Conservation (phyloP, 192 early-diverging fungal species). For the Backusella luteola region DNA sequence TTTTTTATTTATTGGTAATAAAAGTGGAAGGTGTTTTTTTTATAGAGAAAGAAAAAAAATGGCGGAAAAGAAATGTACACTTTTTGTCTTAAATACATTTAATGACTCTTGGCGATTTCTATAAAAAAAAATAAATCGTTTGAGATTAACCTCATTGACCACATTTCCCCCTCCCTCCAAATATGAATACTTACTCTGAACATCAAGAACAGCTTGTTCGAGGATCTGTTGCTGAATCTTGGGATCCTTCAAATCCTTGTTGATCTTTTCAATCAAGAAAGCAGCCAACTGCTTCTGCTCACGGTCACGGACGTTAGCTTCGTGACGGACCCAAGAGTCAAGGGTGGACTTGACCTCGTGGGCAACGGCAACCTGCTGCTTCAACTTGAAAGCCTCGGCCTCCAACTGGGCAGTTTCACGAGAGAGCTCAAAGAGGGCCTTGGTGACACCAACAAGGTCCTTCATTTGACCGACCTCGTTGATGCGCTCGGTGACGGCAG, state of each 20-base stretch:
- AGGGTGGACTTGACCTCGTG: constrained; percentile 84
- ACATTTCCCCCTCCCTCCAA: neutral
- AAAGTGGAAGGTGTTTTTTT: neutral
- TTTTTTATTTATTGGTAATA: neutral
- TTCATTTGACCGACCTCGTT: constrained; percentile 90
- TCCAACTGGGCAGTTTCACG: constrained; percentile 94
- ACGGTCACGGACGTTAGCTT: constrained; percentile 87
- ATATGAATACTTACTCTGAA: constrained; percentile 45
- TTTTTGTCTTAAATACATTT: constrained; percentile 5
- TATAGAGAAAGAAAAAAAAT: neutral
- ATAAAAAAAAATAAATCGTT: neutral
- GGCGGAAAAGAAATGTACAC: neutral
- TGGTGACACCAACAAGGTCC: constrained; percentile 91
- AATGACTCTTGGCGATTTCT: constrained; percentile 26
- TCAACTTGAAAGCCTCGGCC: constrained; percentile 92
- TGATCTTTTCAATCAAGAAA: constrained; percentile 82
- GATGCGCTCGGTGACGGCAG: constrained; percentile 85
- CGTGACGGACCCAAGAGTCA: constrained; percentile 98
- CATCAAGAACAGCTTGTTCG: constrained; percentile 56
- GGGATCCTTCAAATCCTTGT: constrained; percentile 65
- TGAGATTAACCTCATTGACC: too few species aligned
- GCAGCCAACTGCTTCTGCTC: constrained; percentile 88
- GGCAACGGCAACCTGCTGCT: constrained; percentile 85
- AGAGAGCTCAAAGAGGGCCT: constrained; percentile 91
- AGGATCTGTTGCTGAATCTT: constrained; percentile 62